Evolutionary conservation across 495 filamentous ascomycete species (phyloP).

Genomic region (Penicillium longicatenatum): DNA sequence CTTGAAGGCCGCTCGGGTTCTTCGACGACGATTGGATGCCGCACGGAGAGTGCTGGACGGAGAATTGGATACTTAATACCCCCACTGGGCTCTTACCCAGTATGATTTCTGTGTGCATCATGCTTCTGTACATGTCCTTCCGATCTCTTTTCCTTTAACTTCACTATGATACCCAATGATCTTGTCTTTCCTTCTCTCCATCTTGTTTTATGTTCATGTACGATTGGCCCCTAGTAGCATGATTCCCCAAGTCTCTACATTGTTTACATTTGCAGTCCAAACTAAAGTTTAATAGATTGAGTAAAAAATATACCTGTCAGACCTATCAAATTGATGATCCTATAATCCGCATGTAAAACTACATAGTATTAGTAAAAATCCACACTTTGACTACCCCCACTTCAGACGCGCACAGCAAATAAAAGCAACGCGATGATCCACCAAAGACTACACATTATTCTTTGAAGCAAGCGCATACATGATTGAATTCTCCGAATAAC

Average conservation of each 20-base stretch:
- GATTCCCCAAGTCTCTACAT: neutral
- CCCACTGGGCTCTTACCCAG: slow-evolving; percentile 3
- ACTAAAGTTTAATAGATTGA: neutral
- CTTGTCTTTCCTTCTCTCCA: slow-evolving; percentile 4
- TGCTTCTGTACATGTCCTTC: slow-evolving; percentile 17
- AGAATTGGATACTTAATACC: slow-evolving; percentile 44
- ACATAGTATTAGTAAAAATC: neutral
- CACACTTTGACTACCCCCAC: neutral
- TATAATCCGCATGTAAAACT: neutral
- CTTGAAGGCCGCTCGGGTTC: slow-evolving; percentile 60
- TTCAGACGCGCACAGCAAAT: slow-evolving; percentile 13
- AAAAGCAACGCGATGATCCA: slow-evolving; percentile 3
- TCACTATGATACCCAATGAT: slow-evolving; percentile 29
- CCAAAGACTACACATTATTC: neutral
- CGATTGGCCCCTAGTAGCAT: slow-evolving; percentile 1
- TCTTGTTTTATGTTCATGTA: slow-evolving; percentile 4
- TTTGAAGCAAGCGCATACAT: neutral
- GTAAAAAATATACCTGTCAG: neutral
- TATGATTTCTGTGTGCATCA: slow-evolving; percentile 15
- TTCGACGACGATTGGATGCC: slow-evolving; percentile 69
- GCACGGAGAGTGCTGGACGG: slow-evolving; percentile 74
- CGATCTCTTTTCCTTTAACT: slow-evolving; percentile 16
- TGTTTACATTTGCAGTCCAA: neutral
- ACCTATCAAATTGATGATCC: neutral
- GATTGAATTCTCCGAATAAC: neutral